Evolutionary conservation across 441 rosid species (phyloP), one percentile per base, ranked within the genome.

Genomic region (Capsella rubella): DNA sequence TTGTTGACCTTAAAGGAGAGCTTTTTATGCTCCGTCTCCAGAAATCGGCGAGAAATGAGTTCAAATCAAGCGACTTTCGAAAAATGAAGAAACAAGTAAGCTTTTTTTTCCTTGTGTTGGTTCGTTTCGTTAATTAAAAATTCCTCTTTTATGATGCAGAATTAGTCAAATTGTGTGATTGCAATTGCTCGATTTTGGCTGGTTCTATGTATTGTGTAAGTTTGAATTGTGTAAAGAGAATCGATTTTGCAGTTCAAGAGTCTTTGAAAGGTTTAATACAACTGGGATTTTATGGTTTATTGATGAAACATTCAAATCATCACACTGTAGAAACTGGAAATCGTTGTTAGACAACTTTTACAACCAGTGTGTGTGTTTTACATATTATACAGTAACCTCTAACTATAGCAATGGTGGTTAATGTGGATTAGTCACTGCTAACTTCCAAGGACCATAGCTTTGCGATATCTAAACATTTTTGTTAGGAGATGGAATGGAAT

Each of bases 1-100:
- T 95, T 5, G 76, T 92, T 27, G 97, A 95, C 35, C 84, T 95
- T 65, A 95, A 95, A 72, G 97, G 97, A 15, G 99, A 95, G 80
- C 92, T 92, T 59, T 85, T 95, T 72, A 89, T 95, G 90, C 99
- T 95, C 57, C 84, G 97, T 54, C 88, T 89, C 43, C 90, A 87
- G 87, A 90, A 79, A 78, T 92, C 97, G 2, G 87, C 85, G 4
- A 87, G 95, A 54, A 87, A 94, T 15, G 97, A 94, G 90, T 90
- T 89, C 86, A 89, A 87, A 76, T 87, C 99, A 53, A 90, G 97
- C 80, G 99, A 94, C 21, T 94, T 92, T 64, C 82, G 90, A 69
- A 87, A 84, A 5, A 90, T 95, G 97, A 91, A 91, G 86, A 95
- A 89, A 81, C 86, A 80, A 83, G 99, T 91, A 80, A 64, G 74